A percentile compares a stretch with the other conserved stretches of the same genome.
phyloP scores from a whole-genome alignment of 2,329 filamentous ascomycete genomes.

The Capronia epimyces region DNA sequence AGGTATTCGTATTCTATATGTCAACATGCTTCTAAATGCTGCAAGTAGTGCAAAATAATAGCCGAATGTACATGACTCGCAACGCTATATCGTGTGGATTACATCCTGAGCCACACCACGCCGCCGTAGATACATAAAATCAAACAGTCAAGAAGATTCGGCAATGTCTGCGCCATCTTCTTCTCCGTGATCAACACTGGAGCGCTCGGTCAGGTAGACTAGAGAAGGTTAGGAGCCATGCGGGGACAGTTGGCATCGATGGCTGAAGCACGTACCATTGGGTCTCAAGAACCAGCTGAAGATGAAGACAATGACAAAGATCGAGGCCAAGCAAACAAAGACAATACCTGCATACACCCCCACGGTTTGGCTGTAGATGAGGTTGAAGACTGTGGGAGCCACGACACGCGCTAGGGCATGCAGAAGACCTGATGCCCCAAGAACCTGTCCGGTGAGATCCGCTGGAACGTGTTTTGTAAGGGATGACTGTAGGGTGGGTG shows the following conservation, averaged over 20 bases:
- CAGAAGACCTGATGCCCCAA: constrained; percentile 79
- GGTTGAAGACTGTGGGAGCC: constrained; percentile 76
- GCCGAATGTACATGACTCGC: too few relatives aligned
- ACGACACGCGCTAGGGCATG: constrained; percentile 76
- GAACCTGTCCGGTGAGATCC: constrained; percentile 75
- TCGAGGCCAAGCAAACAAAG: constrained; percentile 65
- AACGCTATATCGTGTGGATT: too few relatives aligned
- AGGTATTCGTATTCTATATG: too few relatives aligned
- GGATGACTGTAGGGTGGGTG: constrained; percentile 74
- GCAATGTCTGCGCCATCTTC: not conserved
- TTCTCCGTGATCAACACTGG: not conserved
- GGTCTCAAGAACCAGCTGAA: constrained; percentile 67
- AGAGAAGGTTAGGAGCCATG: constrained; percentile 5
- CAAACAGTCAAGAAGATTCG: not conserved
- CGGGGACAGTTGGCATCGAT: not conserved
- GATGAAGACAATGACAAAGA: constrained; percentile 63
- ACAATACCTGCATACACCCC: constrained; percentile 72
- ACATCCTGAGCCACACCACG: not conserved
- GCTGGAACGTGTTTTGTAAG: constrained; percentile 87
- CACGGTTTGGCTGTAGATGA: constrained; percentile 78
- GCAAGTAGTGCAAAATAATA: too few relatives aligned
- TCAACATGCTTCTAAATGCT: too few relatives aligned
- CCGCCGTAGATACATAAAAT: not conserved
- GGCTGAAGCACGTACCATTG: constrained; percentile 50
- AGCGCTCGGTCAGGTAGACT: constrained; percentile 13